Percentiles rank a stretch among this genome's conserved stretches.
phyloP scores from a whole-genome alignment of 371 early-diverging fungal species.

The Mortierella sp. region DNA sequence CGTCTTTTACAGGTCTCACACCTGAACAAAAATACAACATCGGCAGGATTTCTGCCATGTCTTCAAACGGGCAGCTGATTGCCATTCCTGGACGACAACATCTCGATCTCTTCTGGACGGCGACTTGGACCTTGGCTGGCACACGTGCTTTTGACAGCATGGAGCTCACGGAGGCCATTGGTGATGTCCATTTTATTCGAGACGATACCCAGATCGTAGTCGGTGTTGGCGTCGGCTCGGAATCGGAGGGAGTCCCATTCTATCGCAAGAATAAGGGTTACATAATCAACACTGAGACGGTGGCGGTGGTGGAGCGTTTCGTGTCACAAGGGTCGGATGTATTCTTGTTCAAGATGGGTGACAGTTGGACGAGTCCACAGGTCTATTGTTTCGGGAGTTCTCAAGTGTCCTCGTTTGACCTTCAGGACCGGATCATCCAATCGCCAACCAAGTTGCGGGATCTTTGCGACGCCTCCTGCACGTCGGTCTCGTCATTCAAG shows the following conservation, averaged over 20 bases:
- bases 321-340: background rate
- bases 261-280: background rate
- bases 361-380: background rate
- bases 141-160: background rate
- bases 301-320: background rate
- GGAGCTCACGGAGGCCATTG: background rate
- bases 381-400: background rate
- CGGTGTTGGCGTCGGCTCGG: background rate
- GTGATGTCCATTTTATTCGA: background rate
- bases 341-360: background rate
- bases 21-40: background rate
- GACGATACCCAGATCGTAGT: background rate
- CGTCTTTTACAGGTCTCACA: background rate
- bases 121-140: background rate
- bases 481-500: background rate
- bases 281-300: background rate
- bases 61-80: background rate
- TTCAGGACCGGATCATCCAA: background rate
- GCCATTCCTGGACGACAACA: background rate
- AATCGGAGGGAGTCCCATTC: background rate
- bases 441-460: background rate
- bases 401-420: background rate
- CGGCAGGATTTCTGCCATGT: background rate
- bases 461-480: background rate
- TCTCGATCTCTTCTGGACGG: background rate